These are phyloP conservation scores for Eragrostis curvula DNA, from an alignment of 176 grass and related monocot genomes.

Conservation along the genomic window DNA sequence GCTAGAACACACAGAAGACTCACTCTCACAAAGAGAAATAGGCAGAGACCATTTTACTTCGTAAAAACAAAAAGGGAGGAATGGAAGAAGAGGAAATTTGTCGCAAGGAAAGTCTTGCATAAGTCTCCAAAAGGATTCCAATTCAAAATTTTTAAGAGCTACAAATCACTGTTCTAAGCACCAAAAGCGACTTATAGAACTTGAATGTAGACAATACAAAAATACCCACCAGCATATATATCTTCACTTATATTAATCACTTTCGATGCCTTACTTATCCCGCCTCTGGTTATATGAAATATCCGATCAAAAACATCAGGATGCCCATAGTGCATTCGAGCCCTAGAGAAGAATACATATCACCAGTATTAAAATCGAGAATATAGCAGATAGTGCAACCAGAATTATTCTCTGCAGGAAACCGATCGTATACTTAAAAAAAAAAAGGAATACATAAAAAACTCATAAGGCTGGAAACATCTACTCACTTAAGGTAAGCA, in stretches of 20 bases:
- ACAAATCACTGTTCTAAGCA: neutral
- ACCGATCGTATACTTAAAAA: neutral
- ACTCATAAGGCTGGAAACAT: constrained; percentile 25
- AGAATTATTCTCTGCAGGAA: constrained; percentile 29
- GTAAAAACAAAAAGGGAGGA: too few relatives aligned
- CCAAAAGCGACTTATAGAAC: neutral
- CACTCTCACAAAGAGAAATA: too few relatives aligned
- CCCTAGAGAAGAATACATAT: constrained; percentile 56
- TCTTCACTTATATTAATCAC: constrained; percentile 99
- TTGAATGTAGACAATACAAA: constrained; percentile 38
- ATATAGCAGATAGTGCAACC: neutral
- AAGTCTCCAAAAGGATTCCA: neutral
- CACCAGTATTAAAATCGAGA: constrained; percentile 14
- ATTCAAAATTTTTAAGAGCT: neutral
- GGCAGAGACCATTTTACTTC: too few relatives aligned
- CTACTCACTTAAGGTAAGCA: constrained; percentile 91
- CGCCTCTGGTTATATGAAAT: constrained; percentile 99
- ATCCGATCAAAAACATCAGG: constrained; percentile 99
- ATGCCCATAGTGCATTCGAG: constrained; percentile 99
- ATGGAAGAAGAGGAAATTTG: too few relatives aligned
- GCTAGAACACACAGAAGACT: too few relatives aligned
- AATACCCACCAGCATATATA: constrained; percentile 87
- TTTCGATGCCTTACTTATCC: constrained; percentile 95
- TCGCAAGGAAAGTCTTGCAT: too few relatives aligned
- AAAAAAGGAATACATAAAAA: too few relatives aligned